Evolutionary conservation across 805 yeast species (phyloP), one percentile per base, ranked within the genome.

Genomic region (Candida odintsovae): DNA sequence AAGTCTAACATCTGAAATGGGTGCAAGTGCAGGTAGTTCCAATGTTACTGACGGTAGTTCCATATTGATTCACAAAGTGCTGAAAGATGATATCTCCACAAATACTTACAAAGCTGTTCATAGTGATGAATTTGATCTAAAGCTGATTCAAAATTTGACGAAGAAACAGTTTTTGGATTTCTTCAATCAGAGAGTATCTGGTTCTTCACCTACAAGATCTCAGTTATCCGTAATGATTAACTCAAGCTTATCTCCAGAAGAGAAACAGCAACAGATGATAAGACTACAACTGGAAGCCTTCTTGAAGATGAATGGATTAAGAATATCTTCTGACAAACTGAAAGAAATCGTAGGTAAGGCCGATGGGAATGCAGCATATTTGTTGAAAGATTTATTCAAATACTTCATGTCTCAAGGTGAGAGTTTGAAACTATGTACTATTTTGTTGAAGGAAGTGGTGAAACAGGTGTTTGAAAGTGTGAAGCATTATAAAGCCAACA

Each of bases 221-320:
- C 50, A 50, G 19, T 28, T 56, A 69, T 71, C 78, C 0, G 56
- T 76, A 2, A 67, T 69, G 70, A 58, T 77, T 5, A 54, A 58
- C 13, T 67, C 78, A 28, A 60, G 63, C 13, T 57, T 69, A 52
- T 48, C 69, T 0, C 52, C 61, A n/a, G 65, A 64, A 19, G 75
- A 74, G 13, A 58, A 68, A 4, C 61, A 62, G 16, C 62, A 62
- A 19, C 64, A 64, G 35, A 56, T 65, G 45, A 58, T 71, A 40
- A 62, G 61, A 19, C 54, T 72, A 22, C 77, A 74, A 43, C 38
- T 77, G 10, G 74, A 70, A 44, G 61, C 67, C 6, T 74, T 76
- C 45, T 57, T 78, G 39, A 70, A 68, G 25, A 65, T 72, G 51
- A 72, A 75, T 44, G 80, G 80, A 0, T 56, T 78, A 20, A 67